Percentiles rank a stretch among this genome's conserved stretches.
Conservation (phyloP, 345 rosid species). For the Murraya paniculata region DNA sequence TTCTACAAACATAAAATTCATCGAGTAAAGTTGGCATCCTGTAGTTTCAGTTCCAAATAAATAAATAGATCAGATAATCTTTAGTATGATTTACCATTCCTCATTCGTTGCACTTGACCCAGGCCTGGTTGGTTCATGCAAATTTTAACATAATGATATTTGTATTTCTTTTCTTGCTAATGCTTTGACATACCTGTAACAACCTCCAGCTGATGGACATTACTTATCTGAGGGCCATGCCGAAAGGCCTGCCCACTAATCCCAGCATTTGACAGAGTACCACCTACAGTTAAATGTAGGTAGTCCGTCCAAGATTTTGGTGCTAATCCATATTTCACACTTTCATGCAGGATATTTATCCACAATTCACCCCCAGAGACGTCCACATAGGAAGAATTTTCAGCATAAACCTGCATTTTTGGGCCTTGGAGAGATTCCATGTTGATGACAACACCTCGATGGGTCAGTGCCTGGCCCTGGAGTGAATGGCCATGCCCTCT, state of each 20-base stretch:
- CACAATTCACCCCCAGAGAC: slow-evolving; percentile 91
- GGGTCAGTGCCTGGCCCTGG: slow-evolving; percentile 83
- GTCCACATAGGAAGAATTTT: slow-evolving; percentile 55
- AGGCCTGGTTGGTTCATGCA: slow-evolving; percentile 10
- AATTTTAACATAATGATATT: slow-evolving; percentile 1
- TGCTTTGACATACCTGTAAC: slow-evolving; percentile 66
- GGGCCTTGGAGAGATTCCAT: slow-evolving; percentile 63
- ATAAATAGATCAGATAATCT: slow-evolving; percentile 13
- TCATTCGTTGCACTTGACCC: slow-evolving; percentile 10
- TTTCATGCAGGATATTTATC: slow-evolving; percentile 78
- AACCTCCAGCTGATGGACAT: slow-evolving; percentile 85
- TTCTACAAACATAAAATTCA: slow-evolving; percentile 8
- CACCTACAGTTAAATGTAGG: slow-evolving; percentile 88
- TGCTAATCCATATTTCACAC: slow-evolving; percentile 72
- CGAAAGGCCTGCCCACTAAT: slow-evolving; percentile 93
- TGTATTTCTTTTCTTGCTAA: not conserved
- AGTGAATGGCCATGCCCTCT: slow-evolving; percentile 93
- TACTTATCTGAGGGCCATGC: slow-evolving; percentile 96
- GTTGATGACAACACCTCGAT: slow-evolving; percentile 70
- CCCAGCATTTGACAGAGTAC: slow-evolving; percentile 94
- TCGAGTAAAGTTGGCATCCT: slow-evolving; percentile 19
- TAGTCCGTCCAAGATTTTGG: slow-evolving; percentile 98
- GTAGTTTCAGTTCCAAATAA: slow-evolving; percentile 5
- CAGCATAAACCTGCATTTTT: slow-evolving; percentile 43
- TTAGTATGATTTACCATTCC: not conserved